phyloP scores from a whole-genome alignment of 177 flowering plant species.

The Telopea speciosissima region DNA sequence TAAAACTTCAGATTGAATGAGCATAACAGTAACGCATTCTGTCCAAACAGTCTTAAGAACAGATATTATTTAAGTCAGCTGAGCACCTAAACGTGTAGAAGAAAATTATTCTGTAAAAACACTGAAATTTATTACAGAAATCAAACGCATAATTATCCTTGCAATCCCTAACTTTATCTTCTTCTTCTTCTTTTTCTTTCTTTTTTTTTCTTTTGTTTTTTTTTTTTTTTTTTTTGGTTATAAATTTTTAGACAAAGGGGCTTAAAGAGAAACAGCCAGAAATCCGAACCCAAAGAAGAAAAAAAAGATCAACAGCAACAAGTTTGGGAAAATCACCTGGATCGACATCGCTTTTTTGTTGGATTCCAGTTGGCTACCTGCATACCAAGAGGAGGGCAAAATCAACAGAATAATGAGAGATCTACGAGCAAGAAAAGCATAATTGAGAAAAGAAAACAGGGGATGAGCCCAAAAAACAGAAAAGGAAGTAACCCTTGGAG shows the following conservation, averaged over 20 bases:
- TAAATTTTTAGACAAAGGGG: background rate
- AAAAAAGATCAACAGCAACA: background rate
- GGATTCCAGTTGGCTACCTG: slow-evolving; percentile 29
- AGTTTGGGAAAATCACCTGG: slow-evolving; percentile 15
- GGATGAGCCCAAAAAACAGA: background rate
- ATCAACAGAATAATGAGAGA: background rate
- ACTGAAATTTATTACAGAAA: background rate
- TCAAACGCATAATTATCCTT: background rate
- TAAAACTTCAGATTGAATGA: background rate
- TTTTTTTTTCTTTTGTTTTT: no score
- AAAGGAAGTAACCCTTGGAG: slow-evolving; percentile 35
- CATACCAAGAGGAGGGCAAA: background rate
- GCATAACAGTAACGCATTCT: background rate
- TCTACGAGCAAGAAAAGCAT: background rate
- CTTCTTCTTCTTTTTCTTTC: no score
- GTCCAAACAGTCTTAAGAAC: background rate
- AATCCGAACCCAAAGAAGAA: background rate
- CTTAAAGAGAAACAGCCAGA: background rate
- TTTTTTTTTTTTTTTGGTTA: no score
- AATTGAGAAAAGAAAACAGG: background rate
- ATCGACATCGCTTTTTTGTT: slow-evolving; percentile 31
- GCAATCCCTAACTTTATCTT: background rate
- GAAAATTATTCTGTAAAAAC: background rate
- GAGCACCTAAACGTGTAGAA: background rate
- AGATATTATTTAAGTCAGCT: background rate